Evolutionary conservation across 495 filamentous ascomycete genomes (phyloP).

Genomic region (Achaetomiella virescens): DNA sequence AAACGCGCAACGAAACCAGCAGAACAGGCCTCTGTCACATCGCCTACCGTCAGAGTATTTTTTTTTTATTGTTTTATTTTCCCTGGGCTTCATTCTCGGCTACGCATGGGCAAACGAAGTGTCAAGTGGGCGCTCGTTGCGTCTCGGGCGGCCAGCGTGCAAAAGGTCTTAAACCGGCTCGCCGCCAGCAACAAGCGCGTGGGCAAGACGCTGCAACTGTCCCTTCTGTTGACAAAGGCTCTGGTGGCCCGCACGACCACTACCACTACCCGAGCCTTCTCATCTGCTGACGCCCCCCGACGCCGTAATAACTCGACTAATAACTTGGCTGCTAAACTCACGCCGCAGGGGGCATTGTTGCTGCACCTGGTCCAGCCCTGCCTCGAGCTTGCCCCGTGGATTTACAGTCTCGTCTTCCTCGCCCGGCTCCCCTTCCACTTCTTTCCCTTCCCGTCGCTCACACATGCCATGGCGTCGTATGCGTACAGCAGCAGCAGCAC

Average conservation of each 20-base stretch:
- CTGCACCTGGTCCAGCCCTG: conserved; percentile 18
- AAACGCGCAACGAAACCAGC: conserved; percentile 16
- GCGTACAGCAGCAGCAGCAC: conserved; percentile 35
- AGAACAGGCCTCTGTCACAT: conserved; percentile 18
- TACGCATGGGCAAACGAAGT: conserved; percentile 10
- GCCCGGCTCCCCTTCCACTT: conserved; percentile 15
- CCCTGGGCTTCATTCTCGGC: not conserved
- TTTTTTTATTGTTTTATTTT: not conserved
- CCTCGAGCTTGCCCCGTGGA: conserved; percentile 22
- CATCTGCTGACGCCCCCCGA: not conserved
- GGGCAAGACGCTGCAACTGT: conserved; percentile 11
- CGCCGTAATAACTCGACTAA: conserved; percentile 13
- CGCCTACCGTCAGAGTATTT: not conserved
- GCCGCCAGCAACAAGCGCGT: conserved; percentile 11
- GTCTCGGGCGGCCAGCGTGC: conserved; percentile 4
- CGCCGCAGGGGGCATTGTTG: conserved; percentile 18
- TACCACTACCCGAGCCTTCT: not conserved
- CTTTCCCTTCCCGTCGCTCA: conserved; percentile 16
- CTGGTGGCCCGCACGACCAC: conserved; percentile 12
- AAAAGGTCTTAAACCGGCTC: conserved; percentile 19
- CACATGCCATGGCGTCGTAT: conserved; percentile 46
- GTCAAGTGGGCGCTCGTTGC: conserved; percentile 6
- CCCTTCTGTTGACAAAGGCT: conserved; percentile 14
- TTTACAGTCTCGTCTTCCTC: conserved; percentile 20
- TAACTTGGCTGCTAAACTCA: conserved; percentile 7